Evolutionary conservation across 257 asterid species (phyloP), one percentile per base, ranked within the genome.

Genomic region (Oldenlandia corymbosa): DNA sequence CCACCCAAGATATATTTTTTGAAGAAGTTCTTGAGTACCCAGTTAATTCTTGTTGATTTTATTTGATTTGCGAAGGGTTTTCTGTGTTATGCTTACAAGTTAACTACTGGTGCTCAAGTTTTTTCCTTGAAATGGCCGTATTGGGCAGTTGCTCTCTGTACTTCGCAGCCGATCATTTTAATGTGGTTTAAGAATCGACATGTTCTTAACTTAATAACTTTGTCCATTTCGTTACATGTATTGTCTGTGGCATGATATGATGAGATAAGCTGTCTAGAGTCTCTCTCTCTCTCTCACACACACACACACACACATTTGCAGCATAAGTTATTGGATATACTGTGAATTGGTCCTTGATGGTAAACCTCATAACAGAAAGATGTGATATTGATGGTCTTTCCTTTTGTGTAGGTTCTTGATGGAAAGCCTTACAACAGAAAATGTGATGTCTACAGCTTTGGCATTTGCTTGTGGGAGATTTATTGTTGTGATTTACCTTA

Each of bases 401-500:
- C 21, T 36, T 67, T 4, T 74, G 10, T 67, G 64, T 60, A 91
- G 98, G 98, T 92, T 53, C 90, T 92, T 24, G 93, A 89, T 61
- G 98, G 98, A 66, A 86, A 89, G 71, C 98, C 98, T 5, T 91
- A 91, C 68, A 88, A 91, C 78, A 78, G 98, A 76, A 91, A 88
- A 74, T 91, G 98, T 10, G 98, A 91, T 23, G 98, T 91, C 34
- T 91, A 91, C 66, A 91, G 98, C 73, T 91, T 91, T 18, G 97
- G 98, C 11, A 56, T 91, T 49, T 91, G 98, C 81, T 72, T 91
- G 37, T 88, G 96, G 98, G 98, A 91, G 73, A 91, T 80, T 54
- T 91, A 91, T 69, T 88, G 98, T 58, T 91, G 98, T 59, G 98
- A 91, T 71, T 88, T 91, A 50, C 98, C 98, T 11, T 91, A 88